Conservation (phyloP, 495 filamentous ascomycete genomes). For the Penicillium cosmopolitanum region DNA sequence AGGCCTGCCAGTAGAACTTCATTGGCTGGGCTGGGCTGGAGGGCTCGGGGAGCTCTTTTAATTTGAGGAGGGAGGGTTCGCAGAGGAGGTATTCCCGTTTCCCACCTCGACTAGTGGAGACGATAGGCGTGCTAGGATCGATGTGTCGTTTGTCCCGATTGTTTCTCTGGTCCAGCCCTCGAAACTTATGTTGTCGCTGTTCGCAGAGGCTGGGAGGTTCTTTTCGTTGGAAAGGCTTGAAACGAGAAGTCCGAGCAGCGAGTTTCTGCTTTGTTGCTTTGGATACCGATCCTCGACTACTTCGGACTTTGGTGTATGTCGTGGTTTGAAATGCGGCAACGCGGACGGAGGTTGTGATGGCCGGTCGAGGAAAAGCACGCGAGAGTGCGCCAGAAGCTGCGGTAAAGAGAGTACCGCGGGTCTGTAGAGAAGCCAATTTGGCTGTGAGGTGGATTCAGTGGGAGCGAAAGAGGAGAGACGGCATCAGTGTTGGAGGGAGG, state of each 20-base stretch:
- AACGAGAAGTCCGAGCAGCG: neutral
- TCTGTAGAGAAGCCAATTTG: conserved; percentile 50
- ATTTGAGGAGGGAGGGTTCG: conserved; percentile 19
- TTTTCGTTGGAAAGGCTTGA: neutral
- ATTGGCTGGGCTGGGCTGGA: conserved; percentile 48
- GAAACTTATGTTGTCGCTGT: neutral
- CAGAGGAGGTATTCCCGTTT: conserved; percentile 32
- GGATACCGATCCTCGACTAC: neutral
- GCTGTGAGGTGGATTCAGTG: conserved; percentile 11
- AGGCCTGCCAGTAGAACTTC: conserved; percentile 70
- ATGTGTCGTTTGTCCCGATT: conserved; percentile 6
- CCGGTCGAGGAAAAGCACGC: conserved; percentile 8
- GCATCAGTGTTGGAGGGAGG: neutral
- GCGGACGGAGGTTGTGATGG: conserved; percentile 12
- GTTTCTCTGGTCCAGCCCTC: neutral
- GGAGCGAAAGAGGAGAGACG: conserved; percentile 1
- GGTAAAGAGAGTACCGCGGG: conserved; percentile 37
- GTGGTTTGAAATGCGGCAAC: conserved; percentile 15
- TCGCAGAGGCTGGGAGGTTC: neutral
- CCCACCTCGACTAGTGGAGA: conserved; percentile 15
- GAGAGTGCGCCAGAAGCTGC: conserved; percentile 34
- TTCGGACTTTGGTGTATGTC: conserved; percentile 6
- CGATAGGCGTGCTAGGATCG: conserved; percentile 6
- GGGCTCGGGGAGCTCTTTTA: conserved; percentile 6
- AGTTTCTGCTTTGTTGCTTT: neutral